Evolutionary conservation across 2,329 filamentous ascomycete genomes (phyloP).

Genomic region (Fusarium brevicatenulatum): DNA sequence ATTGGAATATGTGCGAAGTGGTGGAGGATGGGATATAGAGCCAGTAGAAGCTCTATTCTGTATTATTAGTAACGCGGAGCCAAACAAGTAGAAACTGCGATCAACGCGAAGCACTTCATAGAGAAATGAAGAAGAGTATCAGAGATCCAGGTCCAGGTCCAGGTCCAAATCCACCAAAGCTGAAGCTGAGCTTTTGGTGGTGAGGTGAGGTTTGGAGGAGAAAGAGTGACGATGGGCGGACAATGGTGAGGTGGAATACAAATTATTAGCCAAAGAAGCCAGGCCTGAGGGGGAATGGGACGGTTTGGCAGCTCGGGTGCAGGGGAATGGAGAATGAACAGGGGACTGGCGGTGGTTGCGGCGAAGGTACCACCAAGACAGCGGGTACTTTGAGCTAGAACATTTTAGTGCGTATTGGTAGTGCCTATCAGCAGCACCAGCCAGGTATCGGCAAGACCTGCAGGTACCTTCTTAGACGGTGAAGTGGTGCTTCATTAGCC

Average conservation of each 20-base stretch:
- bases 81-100: slow-evolving; percentile 36
- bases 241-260: slow-evolving; percentile 28
- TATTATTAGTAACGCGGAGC: slow-evolving; percentile 39
- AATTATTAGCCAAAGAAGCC: slow-evolving; percentile 30
- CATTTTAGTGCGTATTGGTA: slow-evolving; percentile 9
- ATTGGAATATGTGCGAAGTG: slow-evolving; percentile 18
- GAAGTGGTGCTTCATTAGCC: slow-evolving; percentile 36
- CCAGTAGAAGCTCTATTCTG: slow-evolving; percentile 5
- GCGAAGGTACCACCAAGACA: slow-evolving; percentile 26
- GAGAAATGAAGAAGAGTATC: slow-evolving; percentile 31
- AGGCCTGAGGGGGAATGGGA: slow-evolving; percentile 33
- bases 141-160: background rate
- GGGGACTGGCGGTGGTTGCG: slow-evolving; percentile 34
- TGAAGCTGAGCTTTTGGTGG: slow-evolving; percentile 8
- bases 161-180: slow-evolving; percentile 16
- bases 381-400: slow-evolving; percentile 27
- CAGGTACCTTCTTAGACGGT: slow-evolving; percentile 37
- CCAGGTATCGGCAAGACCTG: slow-evolving; percentile 26
- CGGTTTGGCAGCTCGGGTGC: slow-evolving; percentile 41
- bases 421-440: background rate
- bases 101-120: slow-evolving; percentile 41
- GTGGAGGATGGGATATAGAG: slow-evolving; percentile 5
- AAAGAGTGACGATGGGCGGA: slow-evolving; percentile 30
- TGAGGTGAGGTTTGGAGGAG: slow-evolving; percentile 25
- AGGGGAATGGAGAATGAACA: slow-evolving; percentile 32